Percentiles rank a stretch among this genome's conserved stretches.
These are phyloP conservation scores for Ehretia macrophylla DNA, from an alignment of 257 asterid species.

Conservation along the genomic window DNA sequence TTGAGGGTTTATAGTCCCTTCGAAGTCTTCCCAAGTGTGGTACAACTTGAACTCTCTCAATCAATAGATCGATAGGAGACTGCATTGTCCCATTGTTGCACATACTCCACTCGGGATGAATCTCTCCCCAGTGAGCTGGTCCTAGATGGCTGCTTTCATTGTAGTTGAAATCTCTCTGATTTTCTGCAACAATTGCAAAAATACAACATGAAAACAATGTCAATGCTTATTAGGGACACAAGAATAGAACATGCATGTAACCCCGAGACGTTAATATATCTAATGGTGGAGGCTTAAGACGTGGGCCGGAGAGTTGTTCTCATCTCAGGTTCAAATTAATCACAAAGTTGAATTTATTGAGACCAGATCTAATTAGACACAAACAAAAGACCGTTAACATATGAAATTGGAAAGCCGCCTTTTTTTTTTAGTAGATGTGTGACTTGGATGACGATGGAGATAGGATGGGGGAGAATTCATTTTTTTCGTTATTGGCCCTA, in stretches of 20 bases:
- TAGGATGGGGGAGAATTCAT: too few species aligned
- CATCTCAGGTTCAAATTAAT: too few species aligned
- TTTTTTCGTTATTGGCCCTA: too few species aligned
- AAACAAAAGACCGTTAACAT: too few species aligned
- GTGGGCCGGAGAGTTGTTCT: neutral
- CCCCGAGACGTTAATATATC: too few species aligned
- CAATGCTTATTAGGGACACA: too few species aligned
- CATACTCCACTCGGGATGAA: constrained; percentile 15
- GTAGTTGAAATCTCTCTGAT: constrained; percentile 19
- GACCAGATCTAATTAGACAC: too few species aligned
- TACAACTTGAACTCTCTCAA: neutral
- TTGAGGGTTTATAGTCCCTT: constrained; percentile 3
- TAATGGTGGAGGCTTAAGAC: neutral
- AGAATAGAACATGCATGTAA: too few species aligned
- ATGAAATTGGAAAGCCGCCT: too few species aligned
- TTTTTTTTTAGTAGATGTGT: too few species aligned
- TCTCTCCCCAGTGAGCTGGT: constrained; percentile 15
- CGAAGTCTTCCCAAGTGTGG: constrained; percentile 5
- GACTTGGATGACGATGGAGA: too few species aligned
- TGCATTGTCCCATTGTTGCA: constrained; percentile 16
- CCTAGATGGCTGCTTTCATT: constrained; percentile 4
- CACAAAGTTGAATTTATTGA: too few species aligned
- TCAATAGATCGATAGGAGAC: constrained; percentile 10
- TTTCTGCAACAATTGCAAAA: constrained; percentile 4
- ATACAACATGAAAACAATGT: neutral